Base-by-base conservation (phyloP, 345 rosid genomes). In the Stellera chamaejasme region DNA sequence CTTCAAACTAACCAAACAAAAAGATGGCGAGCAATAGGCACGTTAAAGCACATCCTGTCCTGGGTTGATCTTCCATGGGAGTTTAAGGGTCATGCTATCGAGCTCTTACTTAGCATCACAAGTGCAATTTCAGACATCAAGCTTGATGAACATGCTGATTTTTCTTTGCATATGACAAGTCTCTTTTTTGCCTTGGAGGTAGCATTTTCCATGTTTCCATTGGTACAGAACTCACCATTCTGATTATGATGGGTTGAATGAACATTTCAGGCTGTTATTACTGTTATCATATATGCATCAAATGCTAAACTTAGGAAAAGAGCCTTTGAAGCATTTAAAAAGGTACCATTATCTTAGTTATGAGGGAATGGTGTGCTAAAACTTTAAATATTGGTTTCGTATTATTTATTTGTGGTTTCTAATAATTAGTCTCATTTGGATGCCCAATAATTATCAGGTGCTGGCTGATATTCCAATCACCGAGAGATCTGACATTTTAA, bases 1-100 rank as follows among this genome's bases (percentile, higher is more conserved):
- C 89, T 89, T 66, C 74, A 48, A 71, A 74, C 48, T 58, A 72
- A 72, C 63, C 90, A 65, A 52, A 70, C 68, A 32, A 76, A 79
- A 65, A 75, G 89, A 66, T 93, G 94, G 99, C 80, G 72, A 80
- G 84, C 94, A 43, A 39, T 84, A 58, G 89, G 82, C 76, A 86
- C 84, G 88, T 62, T 83, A 63, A 87, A 73, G 74, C 69, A 79
- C 69, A 43, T 87, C 73, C 63, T 89, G 43, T 71, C 89, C 36
- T 73, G 84, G 45, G 67, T 58, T 45, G 60, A 64, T 66, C 73
- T 87, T 56, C 75, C 77, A 26, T 89, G 88, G 96, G 79, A 81
- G 66, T 68, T 87, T 56, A 89, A 72, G 83, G 65, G 75, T 61
- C 79, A 87, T 45, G 68, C 86, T 16, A 69, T 93, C 7, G 75